Percentiles rank a stretch among this genome's conserved stretches.
phyloP scores from a whole-genome alignment of 352 stramenopile species.

The Pythium grandisporangium region DNA sequence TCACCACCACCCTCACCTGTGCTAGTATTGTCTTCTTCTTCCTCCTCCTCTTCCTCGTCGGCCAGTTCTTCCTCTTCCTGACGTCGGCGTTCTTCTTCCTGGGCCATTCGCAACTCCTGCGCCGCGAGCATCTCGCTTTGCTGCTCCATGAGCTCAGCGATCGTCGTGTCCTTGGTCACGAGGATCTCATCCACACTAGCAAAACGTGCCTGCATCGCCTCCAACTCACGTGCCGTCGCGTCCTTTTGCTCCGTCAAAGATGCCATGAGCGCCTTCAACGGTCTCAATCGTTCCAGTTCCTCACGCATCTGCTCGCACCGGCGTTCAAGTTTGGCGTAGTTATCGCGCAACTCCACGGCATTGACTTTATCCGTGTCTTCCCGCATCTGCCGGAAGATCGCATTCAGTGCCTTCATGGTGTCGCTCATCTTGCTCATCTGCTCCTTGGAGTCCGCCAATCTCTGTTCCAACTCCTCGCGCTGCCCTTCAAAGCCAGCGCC shows the following conservation, averaged over 20 bases:
- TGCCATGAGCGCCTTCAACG: slow-evolving; percentile 41
- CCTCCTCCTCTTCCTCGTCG: slow-evolving; percentile 30
- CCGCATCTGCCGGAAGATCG: slow-evolving; percentile 91
- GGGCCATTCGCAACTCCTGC: slow-evolving; percentile 39
- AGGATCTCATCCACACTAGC: slow-evolving; percentile 26
- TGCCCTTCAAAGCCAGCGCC: slow-evolving; percentile 31
- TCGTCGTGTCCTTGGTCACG: slow-evolving; percentile 47
- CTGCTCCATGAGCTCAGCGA: slow-evolving; percentile 61
- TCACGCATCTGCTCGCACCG: slow-evolving; percentile 46
- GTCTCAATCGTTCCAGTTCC: slow-evolving; percentile 50
- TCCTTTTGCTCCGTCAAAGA: slow-evolving; percentile 31
- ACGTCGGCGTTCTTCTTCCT: slow-evolving; percentile 36
- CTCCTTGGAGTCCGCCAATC: slow-evolving; percentile 57
- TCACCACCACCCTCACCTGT: not conserved
- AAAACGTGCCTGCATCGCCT: slow-evolving; percentile 31
- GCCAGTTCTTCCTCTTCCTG: slow-evolving; percentile 24
- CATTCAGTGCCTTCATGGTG: slow-evolving; percentile 90
- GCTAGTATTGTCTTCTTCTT: slow-evolving; percentile 4
- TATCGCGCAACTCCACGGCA: slow-evolving; percentile 81
- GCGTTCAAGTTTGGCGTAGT: slow-evolving; percentile 63
- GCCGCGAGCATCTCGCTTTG: slow-evolving; percentile 63
- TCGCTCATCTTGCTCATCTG: slow-evolving; percentile 87
- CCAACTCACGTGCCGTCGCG: slow-evolving; percentile 14
- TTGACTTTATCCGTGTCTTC: slow-evolving; percentile 86
- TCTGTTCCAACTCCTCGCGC: slow-evolving; percentile 62